Evolutionary conservation across 768 basidiomycete genomes (phyloP), one percentile per base, ranked within the genome.

Genomic region (Cubamyces lactineus): DNA sequence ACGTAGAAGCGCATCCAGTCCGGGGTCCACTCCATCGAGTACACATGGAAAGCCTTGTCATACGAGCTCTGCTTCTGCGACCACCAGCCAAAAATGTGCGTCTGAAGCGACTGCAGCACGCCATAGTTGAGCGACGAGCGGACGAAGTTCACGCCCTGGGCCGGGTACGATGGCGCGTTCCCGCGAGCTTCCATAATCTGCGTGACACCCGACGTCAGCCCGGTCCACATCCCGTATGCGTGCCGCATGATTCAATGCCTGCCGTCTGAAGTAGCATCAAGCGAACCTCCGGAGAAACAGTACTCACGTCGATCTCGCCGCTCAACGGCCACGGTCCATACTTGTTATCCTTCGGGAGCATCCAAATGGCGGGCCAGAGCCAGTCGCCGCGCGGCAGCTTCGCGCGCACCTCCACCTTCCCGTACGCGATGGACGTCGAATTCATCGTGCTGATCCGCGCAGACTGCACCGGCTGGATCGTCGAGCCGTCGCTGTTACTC

Each of bases 81-180:
- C 68, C 75, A 71, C 75, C 77, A 81, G 28, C 82, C 82, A 67
- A 74, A 78, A 49, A 81, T 73, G 62, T 75, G 71, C 60, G 75
- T 76, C 46, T 80, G 67, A 1, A 84, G 69, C 0, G 74, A 63
- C 45, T 75, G 68, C 9, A 84, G 69, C 40, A 84, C 83, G 2
- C 91, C 92, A 75, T 88, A 95, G 72, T 86, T 86, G 21, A 95
- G 74, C 34, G 83, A 79, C 5, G 85, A 81, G 58, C 86, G 77
- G 21, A 81, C 78, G 63, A 75, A 82, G 71, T 82, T 80, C 58
- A 74, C 70, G 52, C 82, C 82, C 66, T 80, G 76, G 0, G 70
- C 75, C 11, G 73, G 61, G 68, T 82, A 79, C 13, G 73, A 71
- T n/a, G 76, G 75, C 19, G 69, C 68, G 72, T 81, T 84, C 23